Evolutionary conservation across 352 stramenopile species (phyloP).

Genomic region (Globisporangium mamillatum): DNA sequence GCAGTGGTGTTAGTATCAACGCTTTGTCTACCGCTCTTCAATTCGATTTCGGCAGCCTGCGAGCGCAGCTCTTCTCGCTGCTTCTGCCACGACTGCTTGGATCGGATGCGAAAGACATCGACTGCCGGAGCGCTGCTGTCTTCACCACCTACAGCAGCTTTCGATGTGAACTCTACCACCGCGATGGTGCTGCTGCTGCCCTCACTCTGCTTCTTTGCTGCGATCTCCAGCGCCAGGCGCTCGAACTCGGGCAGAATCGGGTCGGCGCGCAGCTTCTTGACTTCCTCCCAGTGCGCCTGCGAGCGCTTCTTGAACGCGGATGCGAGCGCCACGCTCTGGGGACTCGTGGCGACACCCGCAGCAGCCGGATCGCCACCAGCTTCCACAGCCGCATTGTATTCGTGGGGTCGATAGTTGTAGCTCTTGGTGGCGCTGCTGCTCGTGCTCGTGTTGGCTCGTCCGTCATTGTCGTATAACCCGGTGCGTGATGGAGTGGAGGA

Average conservation of each 20-base stretch:
- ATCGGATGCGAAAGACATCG: constrained; percentile 48
- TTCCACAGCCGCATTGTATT: background rate
- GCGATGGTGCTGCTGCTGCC: constrained; percentile 9
- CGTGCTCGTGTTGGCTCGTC: constrained; percentile 4
- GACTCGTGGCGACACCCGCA: background rate
- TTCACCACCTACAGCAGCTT: constrained; percentile 4
- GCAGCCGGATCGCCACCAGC: background rate
- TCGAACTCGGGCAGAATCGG: constrained; percentile 44
- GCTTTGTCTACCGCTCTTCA: background rate
- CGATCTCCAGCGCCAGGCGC: constrained; percentile 13
- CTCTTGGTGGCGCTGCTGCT: constrained; percentile 17
- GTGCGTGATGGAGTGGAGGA: background rate
- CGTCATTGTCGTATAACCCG: background rate
- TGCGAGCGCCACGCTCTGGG: constrained; percentile 39
- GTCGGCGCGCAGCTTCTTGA: constrained; percentile 44
- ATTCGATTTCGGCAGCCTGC: constrained; percentile 27
- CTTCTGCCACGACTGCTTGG: constrained; percentile 59
- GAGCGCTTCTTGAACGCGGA: constrained; percentile 49
- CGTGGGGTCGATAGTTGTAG: constrained; percentile 9
- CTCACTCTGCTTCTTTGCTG: constrained; percentile 20
- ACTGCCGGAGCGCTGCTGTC: constrained; percentile 1
- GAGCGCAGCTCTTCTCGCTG: constrained; percentile 43
- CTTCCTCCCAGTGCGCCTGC: constrained; percentile 34
- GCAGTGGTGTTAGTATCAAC: background rate
- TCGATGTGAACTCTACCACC: constrained; percentile 11